Base-by-base conservation (phyloP, 352 stramenopile species). In the Globisporangium recalcitrans region DNA sequence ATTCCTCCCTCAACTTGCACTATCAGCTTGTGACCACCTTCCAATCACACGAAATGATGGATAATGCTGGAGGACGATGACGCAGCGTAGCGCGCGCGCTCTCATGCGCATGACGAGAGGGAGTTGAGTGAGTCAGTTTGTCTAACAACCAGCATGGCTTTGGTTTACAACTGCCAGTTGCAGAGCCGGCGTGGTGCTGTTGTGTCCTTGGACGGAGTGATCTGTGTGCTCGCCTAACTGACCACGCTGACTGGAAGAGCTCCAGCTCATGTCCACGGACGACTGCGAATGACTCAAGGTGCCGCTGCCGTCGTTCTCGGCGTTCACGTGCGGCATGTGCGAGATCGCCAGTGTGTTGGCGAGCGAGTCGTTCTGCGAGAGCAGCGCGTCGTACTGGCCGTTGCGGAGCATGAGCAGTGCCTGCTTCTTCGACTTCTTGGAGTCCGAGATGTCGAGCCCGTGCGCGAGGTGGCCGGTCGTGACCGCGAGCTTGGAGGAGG, bases 381-480 rank as follows among this genome's bases (percentile, higher is more conserved):
- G 68, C 16, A 94, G 67, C 55, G 90, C 81, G 55, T 90, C 75
- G 68, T 80, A 91, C 57, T 91, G 80, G 29, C 74, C 82, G 46
- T 92, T 86, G 31, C 85, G 82, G 6, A 94, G 71, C 60, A 91
- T 80, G 65, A 90, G 78, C 53, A 91, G 71, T 42, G 85, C 81
- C 27, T 75, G 77, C 60, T 94, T 94, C 56, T 78, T 79, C n/a
- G n/a, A n/a, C 72, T 95, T 95, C 77, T 91, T 93, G 48, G 76
- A 70, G 68, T 91, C 79, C 22, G 85, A 90, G 42, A 91, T 71
- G 57, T 93, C 82, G 24, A 93, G 69, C 0, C 85, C 83, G 31
- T 85, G 69, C 22, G 93, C 82, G 2, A 77, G 70, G 66, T 95
- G 85, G 16, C 80, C 85, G 9, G 92, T 71, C 8, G 86, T 68